Evolutionary conservation across 1,284 basidiomycete species (phyloP), one percentile per base, ranked within the genome.

Genomic region (Fomitopsis pinicola): DNA sequence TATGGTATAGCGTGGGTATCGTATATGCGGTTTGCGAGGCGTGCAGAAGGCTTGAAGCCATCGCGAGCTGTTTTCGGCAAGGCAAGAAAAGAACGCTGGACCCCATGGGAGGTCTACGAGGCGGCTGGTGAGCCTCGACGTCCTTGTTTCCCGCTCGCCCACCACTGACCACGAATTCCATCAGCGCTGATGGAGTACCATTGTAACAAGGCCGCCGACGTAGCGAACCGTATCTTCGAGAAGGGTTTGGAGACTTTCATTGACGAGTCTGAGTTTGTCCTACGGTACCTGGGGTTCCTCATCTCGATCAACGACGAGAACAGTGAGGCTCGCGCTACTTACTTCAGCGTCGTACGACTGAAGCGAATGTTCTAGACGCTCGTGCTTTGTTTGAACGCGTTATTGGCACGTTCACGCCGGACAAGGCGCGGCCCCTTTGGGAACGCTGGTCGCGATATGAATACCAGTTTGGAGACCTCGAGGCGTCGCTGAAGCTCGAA

Each of bases 181-280:
- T 38, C n/a, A 92, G 97, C 97, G 0, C 75, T 97, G 68, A 94
- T 97, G 86, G 97, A 99, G 75, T 98, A 98, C 72, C 94, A 98
- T 75, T 92, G 89, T 73, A 95, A 90, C 62, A 94, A 95, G 71
- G 94, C 95, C 54, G 81, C 88, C 42, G 81, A 82, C 7, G 89
- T 98, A 22, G 94, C 96, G 0, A 92, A 88, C 55, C 87, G 94
- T 60, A 97, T 99, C 63, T 98, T 98, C 71, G 95, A 98, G 74
- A 88, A 94, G 63, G 97, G 95, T n/a, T 77, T 97, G 71, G 94
- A 95, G 71, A 77, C 82, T 5, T 98, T 94, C 72, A 84, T 86
- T 5, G 86, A 91, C 33, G 93, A 98, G 66, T 85, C 90, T 26
- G 89, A 93, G 59, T 98, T 90, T 68, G 93, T 97, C 10, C 78